Evolutionary conservation across 108 stramenopile species (phyloP).

Genomic region (Cyclotella choctawhatcheeana): DNA sequence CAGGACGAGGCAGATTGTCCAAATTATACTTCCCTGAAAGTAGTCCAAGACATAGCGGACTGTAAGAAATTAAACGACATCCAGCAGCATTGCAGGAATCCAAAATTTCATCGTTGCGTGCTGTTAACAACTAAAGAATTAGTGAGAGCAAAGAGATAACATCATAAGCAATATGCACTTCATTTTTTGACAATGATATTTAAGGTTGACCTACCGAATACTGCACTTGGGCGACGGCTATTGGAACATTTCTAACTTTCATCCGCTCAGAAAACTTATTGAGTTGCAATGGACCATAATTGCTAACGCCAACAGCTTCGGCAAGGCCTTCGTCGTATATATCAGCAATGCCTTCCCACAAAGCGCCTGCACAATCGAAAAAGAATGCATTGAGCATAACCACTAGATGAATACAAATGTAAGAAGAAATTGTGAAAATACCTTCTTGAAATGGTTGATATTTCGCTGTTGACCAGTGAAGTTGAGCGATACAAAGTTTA

Average conservation of each 20-base stretch:
- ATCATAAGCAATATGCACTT: too few relatives aligned
- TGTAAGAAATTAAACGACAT: constrained; percentile 82
- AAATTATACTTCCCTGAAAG: constrained; percentile 82
- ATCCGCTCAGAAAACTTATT: constrained; percentile 53
- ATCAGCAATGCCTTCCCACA: constrained; percentile 85
- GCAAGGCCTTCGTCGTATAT: constrained; percentile 78
- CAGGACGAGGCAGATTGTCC: constrained; percentile 71
- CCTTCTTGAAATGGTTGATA: constrained; percentile 84
- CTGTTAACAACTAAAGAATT: too few relatives aligned
- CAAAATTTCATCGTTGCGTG: constrained; percentile 68
- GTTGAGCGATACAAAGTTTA: constrained; percentile 77
- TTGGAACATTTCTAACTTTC: constrained; percentile 74
- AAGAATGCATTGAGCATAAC: too few relatives aligned
- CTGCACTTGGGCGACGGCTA: constrained; percentile 84
- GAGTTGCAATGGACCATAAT: constrained; percentile 82
- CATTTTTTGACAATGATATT: too few relatives aligned
- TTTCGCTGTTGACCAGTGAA: constrained; percentile 87
- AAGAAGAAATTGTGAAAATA: not conserved
- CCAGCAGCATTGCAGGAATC: constrained; percentile 73
- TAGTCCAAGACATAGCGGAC: constrained; percentile 82
- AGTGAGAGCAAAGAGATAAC: too few relatives aligned
- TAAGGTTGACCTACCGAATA: too few relatives aligned
- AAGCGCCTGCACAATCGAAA: constrained; percentile 42
- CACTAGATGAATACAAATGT: not conserved
- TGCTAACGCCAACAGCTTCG: constrained; percentile 82